Conservation (phyloP, 768 basidiomycete genomes). For the Pleurotus sapidus region DNA sequence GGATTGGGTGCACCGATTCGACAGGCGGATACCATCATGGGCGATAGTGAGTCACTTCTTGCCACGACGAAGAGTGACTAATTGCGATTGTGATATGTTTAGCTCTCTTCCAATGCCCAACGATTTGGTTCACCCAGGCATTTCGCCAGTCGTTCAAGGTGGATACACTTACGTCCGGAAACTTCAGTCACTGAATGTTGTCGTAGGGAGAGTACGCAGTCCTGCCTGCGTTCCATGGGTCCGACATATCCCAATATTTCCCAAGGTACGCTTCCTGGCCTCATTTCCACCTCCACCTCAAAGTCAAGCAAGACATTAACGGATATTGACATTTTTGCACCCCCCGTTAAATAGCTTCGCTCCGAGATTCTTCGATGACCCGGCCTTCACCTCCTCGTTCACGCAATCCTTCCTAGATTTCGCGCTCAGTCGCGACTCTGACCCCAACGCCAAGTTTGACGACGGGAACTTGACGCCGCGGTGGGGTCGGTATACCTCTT, state of each 20-base stretch:
- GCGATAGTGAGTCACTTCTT: constrained; percentile 29
- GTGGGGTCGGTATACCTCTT: constrained; percentile 27
- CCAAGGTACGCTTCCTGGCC: constrained; percentile 26
- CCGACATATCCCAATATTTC: constrained; percentile 39
- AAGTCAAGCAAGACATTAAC: too few relatives aligned
- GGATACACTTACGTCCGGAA: neutral
- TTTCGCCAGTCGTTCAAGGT: constrained; percentile 33
- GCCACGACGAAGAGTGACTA: too few relatives aligned
- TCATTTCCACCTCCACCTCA: too few relatives aligned
- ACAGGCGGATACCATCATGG: constrained; percentile 32
- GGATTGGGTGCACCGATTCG: constrained; percentile 18
- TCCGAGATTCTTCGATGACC: constrained; percentile 24
- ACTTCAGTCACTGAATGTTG: neutral
- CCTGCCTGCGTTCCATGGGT: constrained; percentile 36
- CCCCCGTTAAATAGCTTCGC: too few relatives aligned
- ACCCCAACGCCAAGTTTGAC: constrained; percentile 27
- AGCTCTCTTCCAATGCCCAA: constrained; percentile 45
- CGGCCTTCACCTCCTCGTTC: constrained; percentile 33
- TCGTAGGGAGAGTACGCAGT: constrained; percentile 40
- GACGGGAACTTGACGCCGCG: constrained; percentile 32
- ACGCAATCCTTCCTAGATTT: constrained; percentile 35
- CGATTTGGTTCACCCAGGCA: constrained; percentile 33
- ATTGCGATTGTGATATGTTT: too few relatives aligned
- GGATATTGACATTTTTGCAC: too few relatives aligned
- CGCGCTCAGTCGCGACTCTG: constrained; percentile 20